Conservation (phyloP, 2,329 filamentous ascomycete genomes). For the Ceratocystis albifundus region DNA sequence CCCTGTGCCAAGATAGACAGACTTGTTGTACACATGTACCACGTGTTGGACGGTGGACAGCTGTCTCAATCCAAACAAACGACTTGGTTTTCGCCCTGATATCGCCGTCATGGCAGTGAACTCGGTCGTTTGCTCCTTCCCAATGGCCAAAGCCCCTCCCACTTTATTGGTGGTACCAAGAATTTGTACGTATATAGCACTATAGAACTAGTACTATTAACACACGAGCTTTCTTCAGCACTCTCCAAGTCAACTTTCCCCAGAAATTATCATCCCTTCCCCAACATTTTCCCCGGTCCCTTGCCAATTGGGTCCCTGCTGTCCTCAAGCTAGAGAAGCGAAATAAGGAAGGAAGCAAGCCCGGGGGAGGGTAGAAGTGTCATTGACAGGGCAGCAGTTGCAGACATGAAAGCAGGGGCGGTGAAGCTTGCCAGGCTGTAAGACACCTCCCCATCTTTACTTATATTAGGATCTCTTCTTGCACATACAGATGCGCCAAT, state of each 20-base stretch:
- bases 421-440: not conserved
- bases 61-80: not conserved
- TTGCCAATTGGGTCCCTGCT: not conserved
- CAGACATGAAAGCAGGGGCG: not conserved
- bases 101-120: not conserved
- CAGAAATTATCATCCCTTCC: not conserved
- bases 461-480: not conserved
- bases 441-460: not conserved
- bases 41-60: not conserved
- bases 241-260: not conserved
- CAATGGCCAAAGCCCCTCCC: not conserved
- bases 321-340: not conserved
- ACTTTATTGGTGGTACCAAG: not conserved
- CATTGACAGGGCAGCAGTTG: not conserved
- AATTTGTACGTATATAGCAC: too few relatives aligned
- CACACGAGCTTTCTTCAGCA: not conserved
- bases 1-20: not conserved
- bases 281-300: not conserved
- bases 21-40: not conserved
- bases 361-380: not conserved
- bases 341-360: constrained; percentile 2
- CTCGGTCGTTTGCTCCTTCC: not conserved
- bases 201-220: not conserved
- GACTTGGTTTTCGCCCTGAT: not conserved
- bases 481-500: not conserved